phyloP scores from a whole-genome alignment of 2,329 filamentous ascomycete species.

The Ascochyta fabae region DNA sequence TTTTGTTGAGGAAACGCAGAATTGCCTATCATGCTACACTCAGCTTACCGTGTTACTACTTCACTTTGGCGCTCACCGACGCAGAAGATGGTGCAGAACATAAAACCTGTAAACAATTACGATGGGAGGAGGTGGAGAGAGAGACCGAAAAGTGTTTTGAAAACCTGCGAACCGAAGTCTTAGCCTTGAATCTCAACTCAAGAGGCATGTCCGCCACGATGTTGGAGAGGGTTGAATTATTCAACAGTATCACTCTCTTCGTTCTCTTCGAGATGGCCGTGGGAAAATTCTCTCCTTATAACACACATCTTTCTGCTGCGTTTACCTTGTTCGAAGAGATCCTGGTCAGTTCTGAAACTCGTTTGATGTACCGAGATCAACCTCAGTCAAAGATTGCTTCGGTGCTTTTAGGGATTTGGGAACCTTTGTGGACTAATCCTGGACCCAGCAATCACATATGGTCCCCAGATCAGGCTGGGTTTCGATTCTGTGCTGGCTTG shows the following conservation, averaged over 20 bases:
- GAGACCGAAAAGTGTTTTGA: constrained; percentile 21
- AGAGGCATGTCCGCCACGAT: neutral
- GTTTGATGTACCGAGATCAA: constrained; percentile 2
- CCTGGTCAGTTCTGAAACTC: constrained; percentile 1
- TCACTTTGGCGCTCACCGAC: constrained; percentile 24
- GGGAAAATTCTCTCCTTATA: constrained; percentile 16
- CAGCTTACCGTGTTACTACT: constrained; percentile 22
- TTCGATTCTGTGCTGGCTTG: constrained; percentile 21
- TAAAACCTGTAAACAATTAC: constrained; percentile 17
- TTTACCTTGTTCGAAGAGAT: constrained; percentile 22
- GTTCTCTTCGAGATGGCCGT: constrained; percentile 24
- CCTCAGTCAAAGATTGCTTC: constrained; percentile 13
- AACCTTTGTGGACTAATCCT: constrained; percentile 19
- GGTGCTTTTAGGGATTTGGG: constrained; percentile 8
- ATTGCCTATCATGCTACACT: constrained; percentile 20
- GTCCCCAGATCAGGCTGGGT: constrained; percentile 18
- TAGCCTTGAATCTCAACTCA: constrained; percentile 1
- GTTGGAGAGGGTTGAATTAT: constrained; percentile 11
- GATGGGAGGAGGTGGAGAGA: constrained; percentile 18
- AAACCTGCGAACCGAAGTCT: constrained; percentile 15
- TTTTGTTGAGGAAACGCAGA: constrained; percentile 18
- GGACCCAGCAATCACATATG: constrained; percentile 16
- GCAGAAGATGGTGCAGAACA: constrained; percentile 8
- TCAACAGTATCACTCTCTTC: constrained; percentile 20
- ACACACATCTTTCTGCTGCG: constrained; percentile 21